Conservation (phyloP, 768 basidiomycete genomes). For the Paxillus ammoniavirescens region DNA sequence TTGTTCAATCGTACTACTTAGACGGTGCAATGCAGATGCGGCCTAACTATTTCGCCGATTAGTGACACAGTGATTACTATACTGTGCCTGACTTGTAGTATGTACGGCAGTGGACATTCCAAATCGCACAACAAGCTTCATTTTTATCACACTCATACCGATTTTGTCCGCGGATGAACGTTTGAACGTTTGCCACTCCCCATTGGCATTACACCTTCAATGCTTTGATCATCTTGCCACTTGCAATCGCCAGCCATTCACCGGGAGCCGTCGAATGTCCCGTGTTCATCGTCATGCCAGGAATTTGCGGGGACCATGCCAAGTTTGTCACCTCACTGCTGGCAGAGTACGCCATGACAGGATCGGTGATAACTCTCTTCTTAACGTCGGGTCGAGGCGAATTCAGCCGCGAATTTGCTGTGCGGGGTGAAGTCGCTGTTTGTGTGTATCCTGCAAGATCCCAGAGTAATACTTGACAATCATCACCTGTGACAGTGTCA, state of each 20-base stretch:
- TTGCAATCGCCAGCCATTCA: conserved; percentile 85
- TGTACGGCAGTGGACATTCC: background rate
- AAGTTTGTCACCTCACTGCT: conserved; percentile 76
- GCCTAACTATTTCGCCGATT: too few species aligned
- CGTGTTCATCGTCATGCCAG: conserved; percentile 70
- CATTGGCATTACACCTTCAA: conserved; percentile 75
- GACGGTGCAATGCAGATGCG: too few species aligned
- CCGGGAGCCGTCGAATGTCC: conserved; percentile 73
- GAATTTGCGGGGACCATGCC: conserved; percentile 86
- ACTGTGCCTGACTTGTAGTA: too few species aligned
- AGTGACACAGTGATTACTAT: too few species aligned
- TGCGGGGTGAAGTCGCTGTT: conserved; percentile 64
- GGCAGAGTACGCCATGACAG: conserved; percentile 82
- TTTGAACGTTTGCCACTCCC: background rate
- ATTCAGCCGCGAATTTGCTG: conserved; percentile 67
- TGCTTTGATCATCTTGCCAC: conserved; percentile 79
- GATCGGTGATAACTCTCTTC: conserved; percentile 70
- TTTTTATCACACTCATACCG: background rate
- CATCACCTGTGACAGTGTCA: conserved; percentile 61
- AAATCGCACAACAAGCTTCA: background rate
- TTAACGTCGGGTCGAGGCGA: conserved; percentile 82
- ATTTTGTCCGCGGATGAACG: background rate
- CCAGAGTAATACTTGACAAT: conserved; percentile 93
- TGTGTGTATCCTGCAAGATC: conserved; percentile 71
- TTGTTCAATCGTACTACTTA: too few species aligned